Evolutionary conservation across 495 filamentous ascomycete genomes (phyloP), one percentile per base, ranked within the genome.

Genomic region (Chaetomidium leptoderma): DNA sequence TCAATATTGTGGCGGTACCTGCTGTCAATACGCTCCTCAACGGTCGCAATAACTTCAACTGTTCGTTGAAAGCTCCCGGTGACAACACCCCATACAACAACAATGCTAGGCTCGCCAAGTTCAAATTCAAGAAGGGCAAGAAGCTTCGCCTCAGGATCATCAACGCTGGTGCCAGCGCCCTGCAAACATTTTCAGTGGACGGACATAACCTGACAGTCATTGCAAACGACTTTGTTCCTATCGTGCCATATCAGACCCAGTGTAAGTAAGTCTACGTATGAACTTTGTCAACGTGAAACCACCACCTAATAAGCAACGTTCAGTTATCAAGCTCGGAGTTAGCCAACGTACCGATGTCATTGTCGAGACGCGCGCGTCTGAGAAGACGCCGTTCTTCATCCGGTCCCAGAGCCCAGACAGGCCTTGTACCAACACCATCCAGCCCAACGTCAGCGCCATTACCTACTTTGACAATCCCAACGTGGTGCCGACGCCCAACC

Each of bases 101-200:
- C 11, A 23, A 42, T 23, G 21, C 21, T 2, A 13, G 42, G 47
- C 11, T 14, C 21, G 32, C n/a, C 19, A 39, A 42, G 55, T 43
- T 19, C 17, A 36, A 13, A 14, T 52, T 51, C 10, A 11, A 32
- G n/a, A 1, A 9, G 1, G 48, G 48, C 27, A 76, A 72, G 61
- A 73, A 66, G 9, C 76, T 83, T 55, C 73, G 72, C n/a, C 57
- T 85, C 9, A 66, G 80, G 6, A 61, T 85, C 6, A 72, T 83
- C 66, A 84, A 84, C 64, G 64, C 63, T 7, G 74, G 69, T 0
- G 58, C 72, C 7, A 67, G 74, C 27, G 66, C 62, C 11, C 62
- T 42, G 26, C 64, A 60, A 23, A 42, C 46, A 10, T 57, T 71
- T 46, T 62, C 57, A 14, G 75, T 83, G 50, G 79, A 81, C 52